Evolutionary conservation across 192 early-diverging fungal genomes (phyloP).

Genomic region (Oehlia diaphana): DNA sequence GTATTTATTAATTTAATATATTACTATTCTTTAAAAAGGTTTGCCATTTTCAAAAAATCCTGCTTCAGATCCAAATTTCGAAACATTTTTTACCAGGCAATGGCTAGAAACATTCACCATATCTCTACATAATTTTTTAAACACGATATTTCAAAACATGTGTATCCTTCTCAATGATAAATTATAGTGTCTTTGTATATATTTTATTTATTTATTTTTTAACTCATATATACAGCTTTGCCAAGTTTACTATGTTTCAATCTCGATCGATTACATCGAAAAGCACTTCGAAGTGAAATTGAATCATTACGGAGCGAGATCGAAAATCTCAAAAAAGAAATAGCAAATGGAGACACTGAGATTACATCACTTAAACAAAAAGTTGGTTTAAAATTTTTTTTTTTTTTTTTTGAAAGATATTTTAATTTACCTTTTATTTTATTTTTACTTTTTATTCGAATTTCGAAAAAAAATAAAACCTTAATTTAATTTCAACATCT

Average conservation of each 20-base stretch:
- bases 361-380: constrained; percentile 40
- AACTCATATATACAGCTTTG: constrained; percentile 38
- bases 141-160: constrained; percentile 65
- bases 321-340: constrained; percentile 37
- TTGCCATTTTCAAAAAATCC: constrained; percentile 62
- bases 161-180: constrained; percentile 42
- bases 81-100: constrained; percentile 59
- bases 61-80: constrained; percentile 55
- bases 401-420: too few species aligned
- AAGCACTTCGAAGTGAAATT: constrained; percentile 39
- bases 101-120: constrained; percentile 63
- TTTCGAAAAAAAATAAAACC: not conserved
- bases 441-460: not conserved
- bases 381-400: constrained; percentile 7
- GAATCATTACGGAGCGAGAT: constrained; percentile 40
- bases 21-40: constrained; percentile 33
- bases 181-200: not conserved
- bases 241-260: constrained; percentile 59
- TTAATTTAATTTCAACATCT: not conserved
- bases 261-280: constrained; percentile 49
- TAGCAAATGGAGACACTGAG: constrained; percentile 36
- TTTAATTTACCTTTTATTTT: not conserved
- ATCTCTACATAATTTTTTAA: constrained; percentile 63
- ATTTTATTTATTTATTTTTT: not conserved
- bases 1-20: not conserved